Percentiles rank a stretch among this genome's conserved stretches.
Evolutionary conservation across 148 eudicot species (phyloP).

Genomic region (Talinum fruticosum): DNA sequence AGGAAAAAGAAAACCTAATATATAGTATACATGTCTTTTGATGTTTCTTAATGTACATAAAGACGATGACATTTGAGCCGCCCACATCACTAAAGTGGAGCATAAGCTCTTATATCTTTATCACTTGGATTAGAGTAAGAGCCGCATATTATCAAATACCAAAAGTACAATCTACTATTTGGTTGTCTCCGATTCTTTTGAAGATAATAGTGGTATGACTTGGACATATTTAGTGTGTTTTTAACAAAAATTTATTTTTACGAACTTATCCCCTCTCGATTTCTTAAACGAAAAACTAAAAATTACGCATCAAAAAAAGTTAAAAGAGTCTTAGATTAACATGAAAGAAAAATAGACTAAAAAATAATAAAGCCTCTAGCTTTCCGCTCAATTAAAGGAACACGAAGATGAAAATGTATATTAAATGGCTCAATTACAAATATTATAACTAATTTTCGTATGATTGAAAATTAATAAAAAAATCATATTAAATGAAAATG

Average conservation of each 20-base stretch:
- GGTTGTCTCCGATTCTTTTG: too few species aligned
- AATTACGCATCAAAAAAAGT: not conserved
- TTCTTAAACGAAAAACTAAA: too few species aligned
- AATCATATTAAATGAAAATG: too few species aligned
- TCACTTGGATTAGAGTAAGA: conserved; percentile 21
- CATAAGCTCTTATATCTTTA: not conserved
- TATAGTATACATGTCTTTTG: not conserved
- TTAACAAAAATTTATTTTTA: too few species aligned
- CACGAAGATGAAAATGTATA: not conserved
- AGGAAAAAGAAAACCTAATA: not conserved
- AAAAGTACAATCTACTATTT: too few species aligned
- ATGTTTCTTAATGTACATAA: not conserved
- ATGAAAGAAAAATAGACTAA: not conserved
- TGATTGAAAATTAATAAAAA: too few species aligned
- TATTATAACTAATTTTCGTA: too few species aligned
- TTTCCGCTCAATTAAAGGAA: conserved; percentile 16
- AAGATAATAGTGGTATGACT: too few species aligned
- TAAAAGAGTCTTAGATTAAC: not conserved
- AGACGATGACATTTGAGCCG: conserved; percentile 14
- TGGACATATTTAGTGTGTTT: too few species aligned
- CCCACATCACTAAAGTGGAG: conserved; percentile 9
- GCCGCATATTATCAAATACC: conserved; percentile 8
- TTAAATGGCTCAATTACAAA: too few species aligned
- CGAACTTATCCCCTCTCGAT: too few species aligned
- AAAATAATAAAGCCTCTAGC: not conserved